These are phyloP conservation scores for Rhodotorula kratochvilovae DNA, from an alignment of 768 basidiomycete species.

Conservation along the genomic window DNA sequence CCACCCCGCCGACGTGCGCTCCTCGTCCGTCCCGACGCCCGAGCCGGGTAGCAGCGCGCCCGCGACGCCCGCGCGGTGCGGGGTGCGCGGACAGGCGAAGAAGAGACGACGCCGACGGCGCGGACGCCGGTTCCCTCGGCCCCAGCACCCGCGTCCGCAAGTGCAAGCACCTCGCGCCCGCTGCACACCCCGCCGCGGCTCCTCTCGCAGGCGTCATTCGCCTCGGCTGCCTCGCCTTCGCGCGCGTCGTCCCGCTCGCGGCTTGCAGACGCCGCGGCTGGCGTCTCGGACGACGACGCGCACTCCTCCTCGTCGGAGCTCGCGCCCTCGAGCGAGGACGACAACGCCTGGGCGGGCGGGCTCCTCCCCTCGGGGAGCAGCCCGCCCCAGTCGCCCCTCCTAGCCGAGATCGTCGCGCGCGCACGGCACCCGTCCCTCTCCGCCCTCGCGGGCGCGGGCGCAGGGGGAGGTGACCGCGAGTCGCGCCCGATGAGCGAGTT, in stretches of 20 bases:
- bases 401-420: background rate
- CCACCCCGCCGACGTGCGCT: no score
- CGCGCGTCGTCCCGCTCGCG: background rate
- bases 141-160: background rate
- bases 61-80: background rate
- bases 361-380: conserved; percentile 1
- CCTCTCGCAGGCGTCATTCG: conserved; percentile 4
- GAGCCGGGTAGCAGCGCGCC: no score
- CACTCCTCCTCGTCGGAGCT: background rate
- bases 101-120: background rate
- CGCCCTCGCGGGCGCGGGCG: background rate
- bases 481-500: conserved; percentile 28
- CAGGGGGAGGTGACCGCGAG: background rate
- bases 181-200: conserved; percentile 27
- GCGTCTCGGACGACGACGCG: background rate
- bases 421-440: background rate
- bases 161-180: background rate
- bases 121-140: background rate
- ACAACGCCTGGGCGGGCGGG: conserved; percentile 3
- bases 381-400: background rate
- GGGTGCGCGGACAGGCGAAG: no score
- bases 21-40: no score
- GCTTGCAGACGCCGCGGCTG: background rate
- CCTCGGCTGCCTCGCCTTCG: background rate
- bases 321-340: background rate